Percentiles rank a stretch among this genome's conserved stretches.
These are phyloP conservation scores for Kodamaea sp. DNA, from an alignment of 1,139 yeast species.

Conservation along the genomic window DNA sequence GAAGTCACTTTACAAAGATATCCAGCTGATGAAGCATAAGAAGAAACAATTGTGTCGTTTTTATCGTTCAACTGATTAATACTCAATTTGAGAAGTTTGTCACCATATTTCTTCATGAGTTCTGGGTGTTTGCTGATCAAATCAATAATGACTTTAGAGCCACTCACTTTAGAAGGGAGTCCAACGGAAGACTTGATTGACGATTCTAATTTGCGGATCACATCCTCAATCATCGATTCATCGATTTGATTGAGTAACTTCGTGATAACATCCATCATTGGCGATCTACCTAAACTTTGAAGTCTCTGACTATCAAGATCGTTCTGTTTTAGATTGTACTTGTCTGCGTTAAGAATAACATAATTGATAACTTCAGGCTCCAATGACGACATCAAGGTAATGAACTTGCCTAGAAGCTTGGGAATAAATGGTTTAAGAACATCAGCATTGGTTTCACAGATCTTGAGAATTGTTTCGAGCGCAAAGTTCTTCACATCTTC, in stretches of 20 bases:
- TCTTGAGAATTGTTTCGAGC: constrained; percentile 65
- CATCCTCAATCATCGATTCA: constrained; percentile 50
- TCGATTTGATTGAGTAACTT: constrained; percentile 61
- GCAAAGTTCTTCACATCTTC: constrained; percentile 83
- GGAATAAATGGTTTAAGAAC: constrained; percentile 72
- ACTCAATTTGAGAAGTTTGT: constrained; percentile 58
- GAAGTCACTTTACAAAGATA: constrained; percentile 69
- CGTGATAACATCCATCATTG: constrained; percentile 88
- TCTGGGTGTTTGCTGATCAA: constrained; percentile 60
- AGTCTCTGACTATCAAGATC: constrained; percentile 79
- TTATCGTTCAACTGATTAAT: constrained; percentile 63
- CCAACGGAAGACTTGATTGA: constrained; percentile 76
- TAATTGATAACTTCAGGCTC: constrained; percentile 93
- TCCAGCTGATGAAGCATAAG: constrained; percentile 83
- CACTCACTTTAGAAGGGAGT: constrained; percentile 87
- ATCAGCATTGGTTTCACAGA: constrained; percentile 62
- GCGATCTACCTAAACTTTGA: constrained; percentile 75
- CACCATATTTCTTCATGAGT: constrained; percentile 60
- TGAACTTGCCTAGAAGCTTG: constrained; percentile 64
- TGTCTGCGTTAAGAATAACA: constrained; percentile 83
- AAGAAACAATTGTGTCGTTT: constrained; percentile 69
- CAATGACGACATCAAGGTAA: constrained; percentile 74
- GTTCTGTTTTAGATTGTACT: constrained; percentile 69
- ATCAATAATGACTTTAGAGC: constrained; percentile 72
- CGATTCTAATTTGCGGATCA: constrained; percentile 48